These are phyloP conservation scores for Passalora sequoiae DNA, from an alignment of 2,329 filamentous ascomycete species.

Conservation along the genomic window DNA sequence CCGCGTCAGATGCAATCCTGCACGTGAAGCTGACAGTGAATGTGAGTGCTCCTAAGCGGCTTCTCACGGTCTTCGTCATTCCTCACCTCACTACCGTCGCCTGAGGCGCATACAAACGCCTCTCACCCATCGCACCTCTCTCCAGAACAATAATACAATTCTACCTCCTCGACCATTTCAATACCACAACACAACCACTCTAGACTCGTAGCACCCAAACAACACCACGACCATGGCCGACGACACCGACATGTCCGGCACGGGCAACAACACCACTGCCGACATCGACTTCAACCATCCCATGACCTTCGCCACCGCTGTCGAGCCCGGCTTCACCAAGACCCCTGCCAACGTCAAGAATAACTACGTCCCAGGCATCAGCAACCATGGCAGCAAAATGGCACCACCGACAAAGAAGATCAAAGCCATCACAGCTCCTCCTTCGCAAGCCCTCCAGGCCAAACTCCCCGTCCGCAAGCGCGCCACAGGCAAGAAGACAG, in stretches of 20 bases:
- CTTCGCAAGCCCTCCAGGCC: background rate
- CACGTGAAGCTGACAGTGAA: no score
- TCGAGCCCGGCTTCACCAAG: conserved; percentile 15
- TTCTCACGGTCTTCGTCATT: no score
- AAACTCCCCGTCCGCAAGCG: background rate
- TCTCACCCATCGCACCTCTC: no score
- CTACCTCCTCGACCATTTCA: no score
- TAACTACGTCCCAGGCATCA: conserved; percentile 12
- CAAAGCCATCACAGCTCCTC: conserved; percentile 6
- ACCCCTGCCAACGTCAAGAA: conserved; percentile 19
- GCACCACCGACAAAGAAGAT: conserved; percentile 12
- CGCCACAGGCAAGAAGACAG: conserved; percentile 12
- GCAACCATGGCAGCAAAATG: conserved; percentile 3
- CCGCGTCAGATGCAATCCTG: no score
- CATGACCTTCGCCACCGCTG: conserved; percentile 16
- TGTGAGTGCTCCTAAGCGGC: no score
- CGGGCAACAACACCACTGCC: background rate
- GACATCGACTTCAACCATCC: conserved; percentile 7
- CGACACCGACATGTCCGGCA: background rate
- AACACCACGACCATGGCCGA: conserved; percentile 2
- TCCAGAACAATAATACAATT: no score
- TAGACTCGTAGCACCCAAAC: background rate
- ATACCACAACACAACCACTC: background rate
- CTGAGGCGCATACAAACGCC: no score
- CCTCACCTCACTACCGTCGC: no score